Base-by-base conservation (phyloP, 768 basidiomycete species). In the Lentinula lateritia region DNA sequence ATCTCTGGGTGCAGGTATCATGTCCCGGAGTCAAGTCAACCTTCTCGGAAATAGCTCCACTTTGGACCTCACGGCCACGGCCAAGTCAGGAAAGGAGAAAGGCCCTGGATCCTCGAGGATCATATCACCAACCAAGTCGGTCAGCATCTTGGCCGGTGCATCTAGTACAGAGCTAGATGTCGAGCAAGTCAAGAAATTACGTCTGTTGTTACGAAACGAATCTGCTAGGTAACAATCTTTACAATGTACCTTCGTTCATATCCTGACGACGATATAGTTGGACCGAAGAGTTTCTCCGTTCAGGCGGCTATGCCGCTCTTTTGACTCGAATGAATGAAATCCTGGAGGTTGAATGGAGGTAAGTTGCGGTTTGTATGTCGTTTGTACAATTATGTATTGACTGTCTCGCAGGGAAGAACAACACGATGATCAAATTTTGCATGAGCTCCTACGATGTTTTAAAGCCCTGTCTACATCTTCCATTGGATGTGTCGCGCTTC, bases 321-420 rank as follows among this genome's bases (percentile, higher is more conserved):
- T 72, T 98, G 45, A 91, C 88, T 0, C 80, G 93, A 58, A 75
- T 98, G 23, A 92, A 94, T 62, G 95, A 99, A 73, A 81, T 98
- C 16, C 80, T 99, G 1, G 92, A 95, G 67, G 86, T 98, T 39
- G 97, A 99, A 74, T 99, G 97, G 97, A 87, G 96, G 93, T 92
- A 66, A 56, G 15, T 56, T 34, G 12, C 55, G 15, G 15, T 45
- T 28, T 39, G 18, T 34, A 42, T 43, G 43, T 16, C 20, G 9
- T 18, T 1, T 43, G 18, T 34, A 7, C 50, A 5, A n/a, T 18
- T 15, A 15, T 5, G 7, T 28, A 39, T 46, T 28, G 10, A 35
- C 12, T 3, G 10, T 53, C n/a, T 41, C 64, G n/a, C 67, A 95
- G 95, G 65, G 96, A 98, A 72, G 97, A 99, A 70, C 96, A 98